Percentiles rank a stretch among this genome's conserved stretches.
phyloP scores from a whole-genome alignment of 805 yeast genomes.

The Candida sanyiensis region DNA sequence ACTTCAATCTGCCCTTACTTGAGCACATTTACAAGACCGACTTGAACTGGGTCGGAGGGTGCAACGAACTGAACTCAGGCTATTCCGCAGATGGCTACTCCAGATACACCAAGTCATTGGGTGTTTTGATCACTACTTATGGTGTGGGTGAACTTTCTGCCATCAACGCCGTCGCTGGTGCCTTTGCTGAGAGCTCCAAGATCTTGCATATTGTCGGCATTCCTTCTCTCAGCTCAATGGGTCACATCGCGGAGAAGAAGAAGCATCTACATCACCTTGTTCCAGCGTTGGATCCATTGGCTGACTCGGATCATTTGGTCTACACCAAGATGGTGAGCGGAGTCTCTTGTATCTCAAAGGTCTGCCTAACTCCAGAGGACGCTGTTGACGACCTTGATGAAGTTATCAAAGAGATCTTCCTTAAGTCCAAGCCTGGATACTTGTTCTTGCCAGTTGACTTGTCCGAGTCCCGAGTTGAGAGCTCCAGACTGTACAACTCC shows the following conservation, averaged over 20 bases:
- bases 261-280: slow-evolving; percentile 55
- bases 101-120: slow-evolving; percentile 54
- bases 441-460: slow-evolving; percentile 72
- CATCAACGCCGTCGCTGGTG: slow-evolving; percentile 74
- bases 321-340: slow-evolving; percentile 59
- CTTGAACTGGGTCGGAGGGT: slow-evolving; percentile 71
- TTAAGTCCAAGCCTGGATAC: slow-evolving; percentile 73
- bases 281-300: slow-evolving; percentile 42
- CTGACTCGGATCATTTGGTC: slow-evolving; percentile 57
- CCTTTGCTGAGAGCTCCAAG: slow-evolving; percentile 77
- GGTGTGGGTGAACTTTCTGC: slow-evolving; percentile 92
- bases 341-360: slow-evolving; percentile 51
- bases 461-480: slow-evolving; percentile 39
- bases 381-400: slow-evolving; percentile 63
- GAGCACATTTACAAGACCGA: slow-evolving; percentile 57
- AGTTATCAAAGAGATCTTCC: slow-evolving; percentile 51
- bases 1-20: slow-evolving; percentile 59
- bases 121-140: slow-evolving; percentile 60
- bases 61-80: slow-evolving; percentile 87
- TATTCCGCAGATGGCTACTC: slow-evolving; percentile 91
- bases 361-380: slow-evolving; percentile 36
- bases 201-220: slow-evolving; percentile 82
- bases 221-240: slow-evolving; percentile 27
- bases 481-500: slow-evolving; percentile 28
- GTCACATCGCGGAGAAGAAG: slow-evolving; percentile 23